phyloP scores from a whole-genome alignment of 2,329 filamentous ascomycete genomes.

The Aspergillus tamarii region DNA sequence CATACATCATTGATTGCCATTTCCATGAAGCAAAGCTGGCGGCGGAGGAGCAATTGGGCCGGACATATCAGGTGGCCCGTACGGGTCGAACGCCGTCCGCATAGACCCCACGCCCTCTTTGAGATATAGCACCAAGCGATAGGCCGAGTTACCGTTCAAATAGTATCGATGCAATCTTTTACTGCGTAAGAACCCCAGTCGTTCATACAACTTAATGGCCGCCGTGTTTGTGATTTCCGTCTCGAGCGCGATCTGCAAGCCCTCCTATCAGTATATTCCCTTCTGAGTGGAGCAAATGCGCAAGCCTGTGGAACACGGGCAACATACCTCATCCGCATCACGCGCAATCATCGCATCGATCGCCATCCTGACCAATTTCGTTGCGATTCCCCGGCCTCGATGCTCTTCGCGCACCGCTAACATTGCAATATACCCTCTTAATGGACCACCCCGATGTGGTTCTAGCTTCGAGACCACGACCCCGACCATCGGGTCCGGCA shows the following conservation, averaged over 20 bases:
- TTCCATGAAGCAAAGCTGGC: slow-evolving; percentile 27
- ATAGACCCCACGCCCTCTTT: slow-evolving; percentile 61
- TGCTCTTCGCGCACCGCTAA: slow-evolving; percentile 82
- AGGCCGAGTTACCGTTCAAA: slow-evolving; percentile 93
- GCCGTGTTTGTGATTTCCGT: slow-evolving; percentile 91
- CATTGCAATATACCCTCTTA: slow-evolving; percentile 97
- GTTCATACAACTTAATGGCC: slow-evolving; percentile 89
- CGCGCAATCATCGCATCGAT: slow-evolving; percentile 87
- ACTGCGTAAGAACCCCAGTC: slow-evolving; percentile 85
- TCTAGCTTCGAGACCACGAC: slow-evolving; percentile 96
- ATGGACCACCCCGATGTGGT: slow-evolving; percentile 79
- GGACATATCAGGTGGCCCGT: slow-evolving; percentile 21
- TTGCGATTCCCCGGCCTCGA: slow-evolving; percentile 84
- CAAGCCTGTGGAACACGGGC: neutral
- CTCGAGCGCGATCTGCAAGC: slow-evolving; percentile 76
- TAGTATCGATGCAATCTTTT: slow-evolving; percentile 96
- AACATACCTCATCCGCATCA: slow-evolving; percentile 77
- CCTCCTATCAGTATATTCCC: neutral
- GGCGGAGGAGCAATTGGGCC: slow-evolving; percentile 20
- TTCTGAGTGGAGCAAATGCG: neutral
- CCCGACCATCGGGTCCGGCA: slow-evolving; percentile 64
- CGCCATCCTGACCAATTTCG: slow-evolving; percentile 81
- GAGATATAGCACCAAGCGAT: slow-evolving; percentile 80
- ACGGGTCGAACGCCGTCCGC: slow-evolving; percentile 40
- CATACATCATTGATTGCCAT: slow-evolving; percentile 20